A percentile compares a stretch with the other conserved stretches of the same genome.
These are phyloP conservation scores for Neonectria ditissima DNA, from an alignment of 2,329 filamentous ascomycete genomes.

Conservation along the genomic window DNA sequence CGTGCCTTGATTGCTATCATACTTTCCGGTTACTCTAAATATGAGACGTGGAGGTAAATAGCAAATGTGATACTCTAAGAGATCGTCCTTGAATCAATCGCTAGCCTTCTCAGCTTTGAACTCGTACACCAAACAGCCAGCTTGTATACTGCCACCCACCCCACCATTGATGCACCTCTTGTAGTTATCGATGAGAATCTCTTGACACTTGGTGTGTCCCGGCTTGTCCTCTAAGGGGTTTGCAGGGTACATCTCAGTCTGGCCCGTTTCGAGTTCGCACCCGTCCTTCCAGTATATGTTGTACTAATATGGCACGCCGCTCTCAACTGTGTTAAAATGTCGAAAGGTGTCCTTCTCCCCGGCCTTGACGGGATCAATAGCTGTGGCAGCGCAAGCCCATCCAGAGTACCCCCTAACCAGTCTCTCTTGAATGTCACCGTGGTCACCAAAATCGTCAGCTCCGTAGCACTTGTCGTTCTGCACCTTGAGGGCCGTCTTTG, in stretches of 20 bases:
- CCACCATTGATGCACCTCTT: conserved; percentile 8
- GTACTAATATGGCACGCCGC: conserved; percentile 4
- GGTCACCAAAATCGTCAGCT: conserved; percentile 5
- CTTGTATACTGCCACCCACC: background rate
- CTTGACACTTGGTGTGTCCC: background rate
- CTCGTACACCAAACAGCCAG: conserved; percentile 7
- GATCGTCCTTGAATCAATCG: background rate
- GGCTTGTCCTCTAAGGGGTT: background rate
- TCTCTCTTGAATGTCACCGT: conserved; percentile 2
- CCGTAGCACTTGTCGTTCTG: conserved; percentile 2
- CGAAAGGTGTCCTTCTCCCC: background rate
- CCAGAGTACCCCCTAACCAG: background rate
- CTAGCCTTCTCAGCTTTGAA: conserved; percentile 1
- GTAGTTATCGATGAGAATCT: background rate
- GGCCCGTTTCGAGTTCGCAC: conserved; percentile 5
- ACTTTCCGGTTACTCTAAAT: too few species aligned
- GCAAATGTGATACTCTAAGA: background rate
- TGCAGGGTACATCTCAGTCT: conserved; percentile 2
- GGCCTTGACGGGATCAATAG: background rate
- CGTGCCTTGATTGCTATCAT: too few species aligned
- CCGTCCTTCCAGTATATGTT: conserved; percentile 15
- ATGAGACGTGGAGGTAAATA: background rate
- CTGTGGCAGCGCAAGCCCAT: background rate
- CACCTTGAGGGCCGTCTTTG: background rate
- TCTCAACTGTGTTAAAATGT: background rate